Evolutionary conservation across 2,329 filamentous ascomycete genomes (phyloP), one percentile per base, ranked within the genome.

Genomic region (Ascochyta pisi): DNA sequence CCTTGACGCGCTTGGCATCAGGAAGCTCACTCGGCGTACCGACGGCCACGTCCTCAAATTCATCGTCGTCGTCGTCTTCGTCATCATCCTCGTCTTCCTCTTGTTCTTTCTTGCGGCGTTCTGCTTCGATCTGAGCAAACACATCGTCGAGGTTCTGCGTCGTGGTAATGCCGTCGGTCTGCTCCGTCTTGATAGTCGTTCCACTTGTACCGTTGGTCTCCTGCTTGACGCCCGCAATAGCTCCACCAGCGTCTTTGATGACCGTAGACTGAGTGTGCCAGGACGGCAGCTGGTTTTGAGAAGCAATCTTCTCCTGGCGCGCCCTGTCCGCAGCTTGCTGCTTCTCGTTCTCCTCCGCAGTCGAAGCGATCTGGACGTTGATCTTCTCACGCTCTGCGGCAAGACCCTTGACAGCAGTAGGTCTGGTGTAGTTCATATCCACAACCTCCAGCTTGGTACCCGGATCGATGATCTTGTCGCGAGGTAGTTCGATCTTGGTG

Each of bases 181-280:
- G 78, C 56, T 78, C 74, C 19, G 73, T 68, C 40, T 79, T 79
- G 24, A 77, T 71, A 22, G 73, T 63, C 10, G 57, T 69, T 48
- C 58, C 68, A 45, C 69, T 58, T 58, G 68, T 63, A 61, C 77
- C 72, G 63, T 73, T 77, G 37, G 79, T 75, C 71, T 70, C 58
- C 62, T 64, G 51, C 61, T 71, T 67, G 70, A 76, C 57, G 71
- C 75, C 41, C 55, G 71, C 24, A 63, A 73, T 34, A 64, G 69
- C 49, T 65, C 73, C 51, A 62, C 67, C 55, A 84, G 68, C 54
- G 65, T 75, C 67, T 43, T 79, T 73, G 19, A 74, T 76, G 43
- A 91, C 83, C 2, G 88, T 91, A 60, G 87, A 89, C 53, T 88
- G 84, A 0, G 86, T 85, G 77, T 91, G 89, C 87, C 89, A 91